Percentiles rank a stretch among this genome's conserved stretches.
Conservation (phyloP, 148 eudicot species). For the Hydrangea macrophylla region DNA sequence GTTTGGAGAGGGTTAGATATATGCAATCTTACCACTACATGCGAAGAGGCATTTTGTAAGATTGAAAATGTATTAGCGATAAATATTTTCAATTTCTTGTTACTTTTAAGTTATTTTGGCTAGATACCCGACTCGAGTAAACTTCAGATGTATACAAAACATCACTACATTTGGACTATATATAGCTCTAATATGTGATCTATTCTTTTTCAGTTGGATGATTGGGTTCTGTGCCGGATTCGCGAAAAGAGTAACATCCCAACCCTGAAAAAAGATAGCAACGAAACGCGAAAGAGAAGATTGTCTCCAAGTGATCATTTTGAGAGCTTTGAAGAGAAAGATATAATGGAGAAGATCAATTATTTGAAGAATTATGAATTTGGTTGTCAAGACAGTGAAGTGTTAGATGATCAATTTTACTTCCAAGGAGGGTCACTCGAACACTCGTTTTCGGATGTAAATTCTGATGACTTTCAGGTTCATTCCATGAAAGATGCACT, state of each 20-base stretch:
- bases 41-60: not conserved
- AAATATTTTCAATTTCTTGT: not conserved
- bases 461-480: not conserved
- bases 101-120: no score
- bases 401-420: not conserved
- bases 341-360: slow-evolving; percentile 5
- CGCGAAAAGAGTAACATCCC: slow-evolving; percentile 11
- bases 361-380: not conserved
- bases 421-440: not conserved
- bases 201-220: slow-evolving; percentile 18
- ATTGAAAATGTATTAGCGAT: no score
- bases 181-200: not conserved
- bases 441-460: not conserved
- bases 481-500: slow-evolving; percentile 12
- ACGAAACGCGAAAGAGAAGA: not conserved
- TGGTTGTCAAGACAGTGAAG: not conserved
- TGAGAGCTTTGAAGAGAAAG: not conserved
- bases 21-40: not conserved
- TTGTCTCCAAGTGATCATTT: not conserved
- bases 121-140: no score
- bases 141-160: no score
- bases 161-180: no score
- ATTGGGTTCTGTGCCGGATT: slow-evolving; percentile 24
- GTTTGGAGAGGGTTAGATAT: no score
- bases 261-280: not conserved